These are phyloP conservation scores for Tetrahymena thermophila DNA, from an alignment of 73 alveolate species.

Conservation along the genomic window DNA sequence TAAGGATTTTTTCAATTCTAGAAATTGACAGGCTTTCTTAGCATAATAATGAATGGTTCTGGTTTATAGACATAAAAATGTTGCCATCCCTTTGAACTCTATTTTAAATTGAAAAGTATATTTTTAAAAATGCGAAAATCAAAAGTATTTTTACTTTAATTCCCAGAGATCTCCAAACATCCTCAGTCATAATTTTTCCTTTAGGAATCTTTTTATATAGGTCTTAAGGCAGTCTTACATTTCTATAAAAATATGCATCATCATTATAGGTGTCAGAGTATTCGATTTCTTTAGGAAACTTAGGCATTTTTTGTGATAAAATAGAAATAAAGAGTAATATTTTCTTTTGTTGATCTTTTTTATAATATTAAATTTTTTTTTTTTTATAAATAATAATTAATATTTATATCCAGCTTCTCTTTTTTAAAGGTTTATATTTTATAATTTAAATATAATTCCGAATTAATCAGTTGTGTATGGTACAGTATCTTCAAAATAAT, in stretches of 20 bases:
- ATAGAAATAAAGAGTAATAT: neutral
- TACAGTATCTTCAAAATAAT: neutral
- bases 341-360: neutral
- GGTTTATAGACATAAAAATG: constrained; percentile 65
- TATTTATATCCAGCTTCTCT: neutral
- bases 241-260: constrained; percentile 46
- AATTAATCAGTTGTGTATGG: too few species aligned
- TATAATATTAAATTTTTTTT: neutral
- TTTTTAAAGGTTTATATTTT: too few species aligned
- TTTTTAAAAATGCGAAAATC: too few species aligned
- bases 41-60: constrained; percentile 61
- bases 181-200: constrained; percentile 51
- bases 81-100: constrained; percentile 66
- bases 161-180: constrained; percentile 70
- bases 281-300: constrained; percentile 53
- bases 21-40: constrained; percentile 57
- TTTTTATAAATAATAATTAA: neutral
- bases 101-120: too few species aligned
- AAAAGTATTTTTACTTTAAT: neutral
- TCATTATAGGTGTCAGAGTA: constrained; percentile 49
- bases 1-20: neutral
- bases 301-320: constrained; percentile 6
- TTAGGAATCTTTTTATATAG: constrained; percentile 48
- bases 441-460: neutral
- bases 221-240: constrained; percentile 49